Evolutionary conservation across 805 yeast genomes (phyloP), one percentile per base, ranked within the genome.

Genomic region (Blastobotrys peoriensis): DNA sequence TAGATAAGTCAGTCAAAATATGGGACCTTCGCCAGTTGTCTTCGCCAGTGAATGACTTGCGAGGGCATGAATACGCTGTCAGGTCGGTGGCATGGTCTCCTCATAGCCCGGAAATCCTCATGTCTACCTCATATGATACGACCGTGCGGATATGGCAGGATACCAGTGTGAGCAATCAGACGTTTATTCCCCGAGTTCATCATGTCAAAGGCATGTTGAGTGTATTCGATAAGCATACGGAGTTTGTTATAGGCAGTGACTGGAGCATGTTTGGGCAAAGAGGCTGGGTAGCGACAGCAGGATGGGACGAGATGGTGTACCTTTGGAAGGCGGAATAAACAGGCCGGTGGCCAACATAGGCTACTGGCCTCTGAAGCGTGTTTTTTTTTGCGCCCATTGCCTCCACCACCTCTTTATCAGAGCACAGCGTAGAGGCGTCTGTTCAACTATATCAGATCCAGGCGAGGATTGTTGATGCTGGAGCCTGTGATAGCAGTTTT

Each of bases 221-320:
- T 5, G 73, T 74, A 15, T 86, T 87, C 69, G 70, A 74, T 18
- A 66, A 64, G 43, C 98, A 93, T 66, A 73, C 78, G 22, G 98
- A 91, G 68, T 91, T 91, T 66, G 96, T 84, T 1, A 78, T 85
- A 54, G 97, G 94, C 15, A 83, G 89, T 51, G 98, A 93, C 67
- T 93, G 96, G 85, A 83, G 95, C 52, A 64, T 93, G 41, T 91
- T 97, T 97, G 98, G 98, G 2, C 81, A 80, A 54, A 94, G 93
- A 1, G 97, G 97, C 1, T 89, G 93, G 88, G 88, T 83, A 15
- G 95, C 93, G 6, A 81, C 96, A 13, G 82, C 89, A 0, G 96
- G 96, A 1, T 91, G 96, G 96, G 98, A 91, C 67, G 95, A 91
- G 59, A 87, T 86, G 83, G 81, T 88, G 4, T 82, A 83, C 59